Evolutionary conservation across 768 basidiomycete species (phyloP), one percentile per base, ranked within the genome.

Genomic region (Amanita pallidorosea): DNA sequence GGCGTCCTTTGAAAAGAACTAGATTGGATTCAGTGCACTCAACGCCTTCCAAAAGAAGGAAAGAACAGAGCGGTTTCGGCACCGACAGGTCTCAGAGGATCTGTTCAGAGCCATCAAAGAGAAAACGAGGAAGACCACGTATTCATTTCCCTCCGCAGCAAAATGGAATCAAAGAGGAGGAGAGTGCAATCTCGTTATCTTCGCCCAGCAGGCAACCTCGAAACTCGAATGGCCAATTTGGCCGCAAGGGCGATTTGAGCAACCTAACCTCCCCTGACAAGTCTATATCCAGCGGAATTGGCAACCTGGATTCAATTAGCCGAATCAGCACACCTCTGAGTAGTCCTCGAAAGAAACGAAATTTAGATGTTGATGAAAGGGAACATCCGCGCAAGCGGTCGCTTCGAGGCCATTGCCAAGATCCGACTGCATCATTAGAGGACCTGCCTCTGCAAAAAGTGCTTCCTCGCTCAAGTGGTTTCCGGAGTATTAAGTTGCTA

Each of bases 211-310:
- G 18, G 9, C 83, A 85, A 57, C 83, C 83, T 2, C 72, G 83
- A 52, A 75, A 79, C 47, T 65, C 64, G 15, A 83, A 85, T 55
- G 83, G 83, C 38, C 71, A 81, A 15, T 85, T 86, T 55, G 81
- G 81, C 13, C 50, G 33, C 22, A 51, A 33, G 80, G 76, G 67
- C 83, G 84, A 61, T 69, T 66, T 33, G 67, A 65, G 58, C 70
- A 65, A 50, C 59, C 38, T n/a, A 17, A n/a, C 40, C 2, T 31
- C 40, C 22, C 47, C 38, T 9, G 15, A 37, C 35, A 40, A 49
- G 45, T 17, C 37, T 7, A 17, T 36, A 35, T 34, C 50, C 31
- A 51, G 6, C 15, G 50, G 15, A 5, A 9, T 13, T 4, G 17
- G 20, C 27, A 36, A 47, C 17, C 8, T 36, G 3, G 17, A 47